These are phyloP conservation scores for Candida awuae DNA, from an alignment of 805 yeast species.

Conservation along the genomic window DNA sequence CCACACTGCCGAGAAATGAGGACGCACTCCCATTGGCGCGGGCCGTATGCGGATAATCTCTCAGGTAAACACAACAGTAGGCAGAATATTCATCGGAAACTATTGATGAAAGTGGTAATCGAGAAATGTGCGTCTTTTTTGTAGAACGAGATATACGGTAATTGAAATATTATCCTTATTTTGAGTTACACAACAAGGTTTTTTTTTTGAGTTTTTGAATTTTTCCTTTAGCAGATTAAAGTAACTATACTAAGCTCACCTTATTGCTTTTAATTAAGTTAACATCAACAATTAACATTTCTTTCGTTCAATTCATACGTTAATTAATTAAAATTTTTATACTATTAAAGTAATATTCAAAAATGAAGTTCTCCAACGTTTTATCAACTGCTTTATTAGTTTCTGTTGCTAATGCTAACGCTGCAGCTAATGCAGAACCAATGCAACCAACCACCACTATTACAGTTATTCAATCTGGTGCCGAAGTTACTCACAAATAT, in stretches of 20 bases:
- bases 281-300: neutral
- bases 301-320: neutral
- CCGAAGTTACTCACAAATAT: conserved; percentile 39
- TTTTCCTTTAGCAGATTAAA: neutral
- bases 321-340: neutral
- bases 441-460: conserved; percentile 26
- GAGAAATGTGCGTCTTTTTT: no score
- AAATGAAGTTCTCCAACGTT: conserved; percentile 38
- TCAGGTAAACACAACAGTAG: no score
- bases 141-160: no score
- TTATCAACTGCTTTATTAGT: conserved; percentile 20
- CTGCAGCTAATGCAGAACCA: conserved; percentile 28
- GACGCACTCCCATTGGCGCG: no score
- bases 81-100: no score
- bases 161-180: no score
- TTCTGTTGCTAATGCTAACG: conserved; percentile 26
- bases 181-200: no score
- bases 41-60: no score
- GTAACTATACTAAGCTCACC: neutral
- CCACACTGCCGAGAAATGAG: no score
- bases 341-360: neutral
- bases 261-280: neutral
- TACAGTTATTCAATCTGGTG: conserved; percentile 26
- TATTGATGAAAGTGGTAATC: no score
- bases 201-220: no score